Evolutionary conservation across 441 rosid species (phyloP), one percentile per base, ranked within the genome.

Genomic region (Arabidopsis hybrid): DNA sequence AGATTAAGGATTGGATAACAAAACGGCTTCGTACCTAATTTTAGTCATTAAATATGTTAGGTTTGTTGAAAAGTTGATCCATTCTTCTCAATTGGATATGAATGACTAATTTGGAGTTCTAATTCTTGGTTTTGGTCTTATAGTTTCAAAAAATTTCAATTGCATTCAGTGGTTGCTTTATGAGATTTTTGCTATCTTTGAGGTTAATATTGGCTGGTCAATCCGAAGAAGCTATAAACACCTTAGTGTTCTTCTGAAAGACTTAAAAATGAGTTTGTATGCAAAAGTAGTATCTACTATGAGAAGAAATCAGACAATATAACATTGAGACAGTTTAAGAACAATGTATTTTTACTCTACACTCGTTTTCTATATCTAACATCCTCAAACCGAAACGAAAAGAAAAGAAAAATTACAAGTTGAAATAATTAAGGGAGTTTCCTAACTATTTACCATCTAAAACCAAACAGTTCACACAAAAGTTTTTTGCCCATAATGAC

Each of bases 391-490:
- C 56, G n/a, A 38, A 34, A 60, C 49, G 11, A 11, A 53, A 11
- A 4, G 4, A 3, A 1, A 4, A 5, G 16, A 58, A 36, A 43
- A 13, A 39, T 63, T 47, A 13, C n/a, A 76, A 62, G n/a, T 69
- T 47, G 4, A 61, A 69, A 67, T 29, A 68, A 69, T 14, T 5
- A 61, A 61, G 49, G 4, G 36, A 16, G 26, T 55, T 70, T 70
- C 56, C 80, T 76, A 71, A 29, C 80, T 71, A 77, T 58, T 50
- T 60, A 71, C 72, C 61, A 57, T 64, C 79, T 76, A 75, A 31
- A 29, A 63, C 50, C 13, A 61, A 51, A 32, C 31, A 61, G n/a
- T 13, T 74, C 45, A 68, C 10, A 42, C 26, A 34, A 45, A 21
- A 0, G 0, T 40, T 31, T 21, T 8, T 31, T 7, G 9, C 29